phyloP scores from a whole-genome alignment of 495 filamentous ascomycete genomes.

The Trichoderma gamsii region DNA sequence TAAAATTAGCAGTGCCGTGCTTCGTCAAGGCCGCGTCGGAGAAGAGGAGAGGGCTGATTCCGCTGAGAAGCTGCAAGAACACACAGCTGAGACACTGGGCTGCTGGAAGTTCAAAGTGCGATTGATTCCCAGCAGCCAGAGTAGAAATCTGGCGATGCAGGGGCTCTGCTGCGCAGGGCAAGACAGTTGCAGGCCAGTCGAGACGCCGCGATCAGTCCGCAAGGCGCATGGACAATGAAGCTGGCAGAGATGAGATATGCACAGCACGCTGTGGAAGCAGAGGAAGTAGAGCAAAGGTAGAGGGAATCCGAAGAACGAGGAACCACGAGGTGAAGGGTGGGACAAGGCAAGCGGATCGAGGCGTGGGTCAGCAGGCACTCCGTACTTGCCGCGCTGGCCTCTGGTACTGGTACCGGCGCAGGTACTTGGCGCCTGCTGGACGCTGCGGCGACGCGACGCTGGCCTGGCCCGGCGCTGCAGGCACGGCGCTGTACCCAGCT shows the following conservation, averaged over 20 bases:
- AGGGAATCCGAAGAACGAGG: not conserved
- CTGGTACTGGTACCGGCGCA: not conserved
- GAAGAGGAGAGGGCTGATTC: not conserved
- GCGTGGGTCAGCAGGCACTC: conserved; percentile 8
- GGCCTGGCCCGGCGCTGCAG: not conserved
- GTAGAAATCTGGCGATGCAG: not conserved
- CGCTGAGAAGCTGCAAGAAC: not conserved
- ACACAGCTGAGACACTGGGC: conserved; percentile 6
- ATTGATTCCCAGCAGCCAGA: conserved; percentile 12
- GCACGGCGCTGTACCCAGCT: not conserved
- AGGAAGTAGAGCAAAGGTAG: not conserved
- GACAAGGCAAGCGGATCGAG: conserved; percentile 9
- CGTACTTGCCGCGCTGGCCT: not conserved
- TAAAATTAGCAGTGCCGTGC: not conserved
- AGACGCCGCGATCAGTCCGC: not conserved
- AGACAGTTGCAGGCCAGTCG: not conserved
- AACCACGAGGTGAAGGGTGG: not conserved
- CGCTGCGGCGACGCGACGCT: not conserved
- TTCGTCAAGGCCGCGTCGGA: not conserved
- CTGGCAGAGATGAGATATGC: not conserved
- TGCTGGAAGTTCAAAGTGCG: not conserved
- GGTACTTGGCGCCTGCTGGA: not conserved
- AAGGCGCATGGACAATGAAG: not conserved
- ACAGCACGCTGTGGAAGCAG: not conserved
- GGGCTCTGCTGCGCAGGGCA: not conserved